Evolutionary conservation across 2,329 filamentous ascomycete species (phyloP).

Genomic region (Nothophoma quercina): DNA sequence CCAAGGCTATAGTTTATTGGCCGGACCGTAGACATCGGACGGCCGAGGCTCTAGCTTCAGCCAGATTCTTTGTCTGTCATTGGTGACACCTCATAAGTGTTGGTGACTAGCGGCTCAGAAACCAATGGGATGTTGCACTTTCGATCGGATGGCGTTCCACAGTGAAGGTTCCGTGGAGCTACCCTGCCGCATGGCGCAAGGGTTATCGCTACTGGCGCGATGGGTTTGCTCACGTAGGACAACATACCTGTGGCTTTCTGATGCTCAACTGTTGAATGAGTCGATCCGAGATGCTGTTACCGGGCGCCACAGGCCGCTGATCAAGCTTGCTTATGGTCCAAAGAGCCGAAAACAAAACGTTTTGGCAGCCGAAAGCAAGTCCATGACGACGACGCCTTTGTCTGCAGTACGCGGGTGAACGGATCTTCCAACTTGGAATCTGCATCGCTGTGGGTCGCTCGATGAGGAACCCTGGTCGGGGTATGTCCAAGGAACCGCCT

Average conservation of each 20-base stretch:
- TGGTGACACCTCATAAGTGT: constrained; percentile 24
- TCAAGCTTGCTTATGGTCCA: neutral
- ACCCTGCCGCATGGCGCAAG: constrained; percentile 25
- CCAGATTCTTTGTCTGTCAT: constrained; percentile 20
- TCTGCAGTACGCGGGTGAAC: neutral
- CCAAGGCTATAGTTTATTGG: constrained; percentile 22
- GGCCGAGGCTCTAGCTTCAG: constrained; percentile 25
- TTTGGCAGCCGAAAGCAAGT: neutral
- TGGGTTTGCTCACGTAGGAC: constrained; percentile 11
- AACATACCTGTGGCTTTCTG: constrained; percentile 10
- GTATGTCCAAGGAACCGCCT: constrained; percentile 12
- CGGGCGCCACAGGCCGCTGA: neutral
- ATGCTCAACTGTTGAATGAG: neutral
- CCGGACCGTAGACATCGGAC: constrained; percentile 5
- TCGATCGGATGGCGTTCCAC: constrained; percentile 19
- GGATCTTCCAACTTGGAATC: neutral
- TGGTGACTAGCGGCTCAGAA: constrained; percentile 16
- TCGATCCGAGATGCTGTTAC: neutral
- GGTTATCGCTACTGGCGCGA: constrained; percentile 19
- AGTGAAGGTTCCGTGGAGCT: constrained; percentile 14
- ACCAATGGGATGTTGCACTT: constrained; percentile 20
- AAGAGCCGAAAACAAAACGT: too few relatives aligned
- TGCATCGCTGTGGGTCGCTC: constrained; percentile 16
- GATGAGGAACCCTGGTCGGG: constrained; percentile 15
- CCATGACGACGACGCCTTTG: constrained; percentile 5